These are phyloP conservation scores for Gymnopus androsaceus DNA, from an alignment of 1,284 basidiomycete species.

Conservation along the genomic window DNA sequence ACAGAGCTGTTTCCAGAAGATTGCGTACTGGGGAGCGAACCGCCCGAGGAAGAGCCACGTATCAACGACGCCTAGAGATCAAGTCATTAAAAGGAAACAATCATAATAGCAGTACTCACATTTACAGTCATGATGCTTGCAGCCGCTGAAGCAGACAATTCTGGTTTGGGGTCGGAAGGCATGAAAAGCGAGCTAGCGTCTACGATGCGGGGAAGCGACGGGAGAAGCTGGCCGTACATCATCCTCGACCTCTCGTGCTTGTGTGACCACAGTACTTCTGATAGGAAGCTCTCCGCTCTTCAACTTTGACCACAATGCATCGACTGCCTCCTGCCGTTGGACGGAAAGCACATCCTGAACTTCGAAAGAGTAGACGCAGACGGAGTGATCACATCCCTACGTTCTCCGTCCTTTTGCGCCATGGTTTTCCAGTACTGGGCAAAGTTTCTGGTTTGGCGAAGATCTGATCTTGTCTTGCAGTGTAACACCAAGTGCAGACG, in stretches of 20 bases:
- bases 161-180: neutral
- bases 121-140: constrained; percentile 2
- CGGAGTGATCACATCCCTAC: constrained; percentile 43
- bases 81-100: neutral
- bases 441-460: constrained; percentile 41
- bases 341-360: constrained; percentile 42
- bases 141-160: constrained; percentile 1
- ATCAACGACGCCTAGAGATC: neutral
- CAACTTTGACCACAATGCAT: constrained; percentile 34
- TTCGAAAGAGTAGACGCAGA: constrained; percentile 56
- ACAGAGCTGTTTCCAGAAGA: neutral
- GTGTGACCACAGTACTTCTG: constrained; percentile 16
- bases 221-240: neutral
- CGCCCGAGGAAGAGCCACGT: neutral
- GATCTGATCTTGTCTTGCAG: constrained; percentile 45
- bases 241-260: constrained; percentile 6
- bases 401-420: constrained; percentile 36
- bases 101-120: neutral
- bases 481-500: constrained; percentile 49
- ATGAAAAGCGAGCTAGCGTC: neutral
- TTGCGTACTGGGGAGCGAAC: neutral
- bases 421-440: constrained; percentile 51
- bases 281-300: constrained; percentile 24
- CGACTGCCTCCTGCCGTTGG: constrained; percentile 41
- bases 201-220: neutral